Evolutionary conservation across 192 early-diverging fungal genomes (phyloP), one percentile per base, ranked within the genome.

Genomic region (Obelidium mucronatum): DNA sequence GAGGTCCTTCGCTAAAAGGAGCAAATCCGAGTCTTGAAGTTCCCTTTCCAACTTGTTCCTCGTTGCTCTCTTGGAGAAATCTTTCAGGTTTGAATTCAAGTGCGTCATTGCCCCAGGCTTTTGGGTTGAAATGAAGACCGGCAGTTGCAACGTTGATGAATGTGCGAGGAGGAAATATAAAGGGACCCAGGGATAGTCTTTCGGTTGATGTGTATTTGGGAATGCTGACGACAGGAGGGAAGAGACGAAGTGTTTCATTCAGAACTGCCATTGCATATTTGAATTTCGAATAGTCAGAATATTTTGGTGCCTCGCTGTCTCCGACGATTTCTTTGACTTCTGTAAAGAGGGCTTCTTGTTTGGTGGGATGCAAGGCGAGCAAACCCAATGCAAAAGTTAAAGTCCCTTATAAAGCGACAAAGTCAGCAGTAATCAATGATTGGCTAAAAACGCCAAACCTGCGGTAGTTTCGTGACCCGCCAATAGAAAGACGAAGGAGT

Each of bases 401-500:
- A 11, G 28, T 34, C 8, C 31, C 37, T 39, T 30, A n/a, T n/a
- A n/a, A n/a, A n/a, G n/a, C n/a, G n/a, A n/a, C n/a, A n/a, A n/a
- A n/a, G n/a, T n/a, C 40, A 28, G 28, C 22, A 24, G 34, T 44
- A 51, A 51, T 8, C 11, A 15, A n/a, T 8, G n/a, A 51, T 51
- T 51, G 48, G 48, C 48, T 8, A 51, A n/a, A 15, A 11, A 15
- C n/a, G 11, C 11, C 8, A 51, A n/a, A 1, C 15, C 24, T 58
- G 55, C 55, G 0, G 55, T 58, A 24, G 55, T 58, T 58, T 58
- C 55, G 24, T 58, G 55, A 0, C 88, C 88, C 51, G 89, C 89
- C 78, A 89, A 87, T 19, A 87, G 78, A 4, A 90, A 79, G 19
- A 84, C 76, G 15, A 85, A 79, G 15, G 84, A 48, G 51, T 88